Evolutionary conservation across 805 yeast species (phyloP).

Genomic region (Metschnikowia cubensis): DNA sequence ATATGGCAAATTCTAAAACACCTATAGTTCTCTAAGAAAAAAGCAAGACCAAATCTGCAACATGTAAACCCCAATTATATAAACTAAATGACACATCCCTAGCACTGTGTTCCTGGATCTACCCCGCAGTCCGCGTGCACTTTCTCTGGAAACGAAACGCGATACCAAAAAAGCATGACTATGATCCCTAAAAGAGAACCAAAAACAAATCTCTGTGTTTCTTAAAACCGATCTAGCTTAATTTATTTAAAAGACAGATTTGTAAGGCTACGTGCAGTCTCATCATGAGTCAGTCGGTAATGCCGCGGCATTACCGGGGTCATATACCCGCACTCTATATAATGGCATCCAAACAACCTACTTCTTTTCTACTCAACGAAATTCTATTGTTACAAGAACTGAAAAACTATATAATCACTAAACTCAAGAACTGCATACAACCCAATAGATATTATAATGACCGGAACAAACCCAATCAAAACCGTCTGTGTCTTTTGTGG

Average conservation of each 20-base stretch:
- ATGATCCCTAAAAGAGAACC: neutral
- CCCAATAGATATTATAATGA: conserved; percentile 15
- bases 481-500: conserved; percentile 85
- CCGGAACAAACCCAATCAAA: conserved; percentile 29
- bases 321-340: conserved; percentile 1
- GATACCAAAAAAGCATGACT: neutral
- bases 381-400: no score
- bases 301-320: conserved; percentile 11
- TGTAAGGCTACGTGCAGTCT: neutral
- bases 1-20: no score
- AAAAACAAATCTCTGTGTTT: neutral
- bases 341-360: neutral
- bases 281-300: conserved; percentile 5
- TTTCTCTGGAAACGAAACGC: neutral
- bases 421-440: neutral
- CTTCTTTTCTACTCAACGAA: neutral
- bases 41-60: no score
- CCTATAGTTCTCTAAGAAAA: no score
- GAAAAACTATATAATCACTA: no score
- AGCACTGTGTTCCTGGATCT: neutral
- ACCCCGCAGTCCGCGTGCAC: neutral
- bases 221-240: neutral
- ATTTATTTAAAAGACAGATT: neutral
- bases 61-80: neutral
- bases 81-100: neutral